Evolutionary conservation across 1,284 basidiomycete species (phyloP).

Genomic region (Microbotryum scabiosae): DNA sequence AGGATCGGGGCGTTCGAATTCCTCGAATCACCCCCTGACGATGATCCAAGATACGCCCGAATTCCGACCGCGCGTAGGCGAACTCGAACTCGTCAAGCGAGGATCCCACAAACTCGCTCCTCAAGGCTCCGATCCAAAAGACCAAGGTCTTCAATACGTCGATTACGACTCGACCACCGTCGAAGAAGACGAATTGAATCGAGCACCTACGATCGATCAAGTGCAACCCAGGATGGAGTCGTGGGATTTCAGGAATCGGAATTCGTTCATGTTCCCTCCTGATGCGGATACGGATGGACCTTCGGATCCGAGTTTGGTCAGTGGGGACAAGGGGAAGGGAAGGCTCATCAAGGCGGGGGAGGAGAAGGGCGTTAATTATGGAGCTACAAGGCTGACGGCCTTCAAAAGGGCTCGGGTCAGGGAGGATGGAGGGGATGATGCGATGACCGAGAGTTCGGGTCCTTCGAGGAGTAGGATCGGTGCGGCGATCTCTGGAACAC

Average conservation of each 20-base stretch:
- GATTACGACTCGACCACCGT: constrained; percentile 48
- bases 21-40: constrained; percentile 15
- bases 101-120: constrained; percentile 14
- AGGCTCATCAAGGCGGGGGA: constrained; percentile 42
- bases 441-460: constrained; percentile 35
- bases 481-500: constrained; percentile 70
- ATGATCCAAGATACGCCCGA: constrained; percentile 43
- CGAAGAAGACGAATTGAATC: constrained; percentile 35
- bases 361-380: constrained; percentile 62
- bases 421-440: constrained; percentile 41
- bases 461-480: constrained; percentile 78
- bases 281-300: constrained; percentile 57
- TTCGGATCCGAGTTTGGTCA: not conserved
- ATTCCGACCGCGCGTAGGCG: constrained; percentile 16
- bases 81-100: constrained; percentile 30
- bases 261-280: constrained; percentile 84
- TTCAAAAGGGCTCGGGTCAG: constrained; percentile 50
- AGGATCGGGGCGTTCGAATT: not conserved
- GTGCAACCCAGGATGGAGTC: constrained; percentile 51
- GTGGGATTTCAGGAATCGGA: constrained; percentile 88
- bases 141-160: constrained; percentile 46
- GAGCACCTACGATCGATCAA: constrained; percentile 27
- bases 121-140: constrained; percentile 8
- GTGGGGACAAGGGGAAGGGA: constrained; percentile 41
- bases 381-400: constrained; percentile 59